Percentiles rank a stretch among this genome's conserved stretches.
Conservation (phyloP, 768 basidiomycete species). For the Boletus patriciae region DNA sequence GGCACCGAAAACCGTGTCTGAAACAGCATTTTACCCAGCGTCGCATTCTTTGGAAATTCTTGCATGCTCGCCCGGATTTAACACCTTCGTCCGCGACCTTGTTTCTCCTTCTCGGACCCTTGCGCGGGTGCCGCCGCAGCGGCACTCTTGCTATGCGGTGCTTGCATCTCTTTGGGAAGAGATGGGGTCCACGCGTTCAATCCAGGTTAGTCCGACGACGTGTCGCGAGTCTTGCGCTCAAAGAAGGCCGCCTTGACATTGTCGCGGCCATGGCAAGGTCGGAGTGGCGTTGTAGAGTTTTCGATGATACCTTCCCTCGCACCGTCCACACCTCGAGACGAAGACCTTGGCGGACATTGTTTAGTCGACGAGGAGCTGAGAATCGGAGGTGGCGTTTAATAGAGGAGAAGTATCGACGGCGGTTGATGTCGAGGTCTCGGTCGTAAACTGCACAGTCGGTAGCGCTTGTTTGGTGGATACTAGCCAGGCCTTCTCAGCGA, state of each 20-base stretch:
- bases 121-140: slow-evolving; percentile 49
- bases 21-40: slow-evolving; percentile 45
- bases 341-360: slow-evolving; percentile 23
- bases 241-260: slow-evolving; percentile 62
- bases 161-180: slow-evolving; percentile 44
- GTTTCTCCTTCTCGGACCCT: slow-evolving; percentile 53
- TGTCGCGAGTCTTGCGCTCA: slow-evolving; percentile 57
- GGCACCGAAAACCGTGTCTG: slow-evolving; percentile 38
- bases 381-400: slow-evolving; percentile 31
- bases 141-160: slow-evolving; percentile 53
- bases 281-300: slow-evolving; percentile 14
- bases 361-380: slow-evolving; percentile 30
- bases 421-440: neutral
- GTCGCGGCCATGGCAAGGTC: slow-evolving; percentile 26
- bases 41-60: slow-evolving; percentile 44
- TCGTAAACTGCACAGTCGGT: neutral
- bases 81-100: slow-evolving; percentile 60
- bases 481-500: neutral
- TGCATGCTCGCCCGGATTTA: slow-evolving; percentile 48
- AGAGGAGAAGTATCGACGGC: slow-evolving; percentile 24
- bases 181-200: slow-evolving; percentile 57
- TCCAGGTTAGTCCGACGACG: slow-evolving; percentile 61
- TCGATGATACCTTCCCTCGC: slow-evolving; percentile 8
- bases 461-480: neutral
- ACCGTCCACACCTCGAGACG: slow-evolving; percentile 11